These are phyloP conservation scores for Colletotrichum godetiae DNA, from an alignment of 2,329 filamentous ascomycete species.

Conservation along the genomic window DNA sequence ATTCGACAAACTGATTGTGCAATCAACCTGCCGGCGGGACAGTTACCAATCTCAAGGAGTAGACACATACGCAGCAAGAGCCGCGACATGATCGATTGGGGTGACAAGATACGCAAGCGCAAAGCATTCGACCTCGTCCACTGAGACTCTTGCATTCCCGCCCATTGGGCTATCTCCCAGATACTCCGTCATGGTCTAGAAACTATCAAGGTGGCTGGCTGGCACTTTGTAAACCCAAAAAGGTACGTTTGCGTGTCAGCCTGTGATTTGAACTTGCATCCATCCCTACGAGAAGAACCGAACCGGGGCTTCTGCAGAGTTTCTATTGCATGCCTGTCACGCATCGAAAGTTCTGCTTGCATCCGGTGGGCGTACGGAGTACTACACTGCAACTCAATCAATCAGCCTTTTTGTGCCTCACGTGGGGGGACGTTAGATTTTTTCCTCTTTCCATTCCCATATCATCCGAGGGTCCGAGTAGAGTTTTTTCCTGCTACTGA, in stretches of 20 bases:
- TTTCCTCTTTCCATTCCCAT: not conserved
- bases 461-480: not conserved
- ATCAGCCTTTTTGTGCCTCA: not conserved
- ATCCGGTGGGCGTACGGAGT: not conserved
- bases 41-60: constrained; percentile 15
- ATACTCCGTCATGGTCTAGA: not conserved
- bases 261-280: not conserved
- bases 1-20: not conserved
- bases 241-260: constrained; percentile 15
- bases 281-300: not conserved
- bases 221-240: not conserved
- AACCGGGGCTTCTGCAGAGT: not conserved
- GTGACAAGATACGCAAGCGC: constrained; percentile 10
- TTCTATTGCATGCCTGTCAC: not conserved
- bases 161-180: not conserved
- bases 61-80: not conserved
- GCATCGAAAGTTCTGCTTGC: not conserved
- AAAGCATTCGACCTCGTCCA: not conserved
- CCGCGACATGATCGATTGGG: not conserved
- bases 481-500: not conserved
- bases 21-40: constrained; percentile 10
- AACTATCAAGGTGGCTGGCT: not conserved
- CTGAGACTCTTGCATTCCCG: constrained; percentile 12
- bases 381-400: constrained; percentile 5
- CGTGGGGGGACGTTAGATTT: constrained; percentile 17